Conservation (phyloP, 73 alveolate species). For the Breviolum minutum region DNA sequence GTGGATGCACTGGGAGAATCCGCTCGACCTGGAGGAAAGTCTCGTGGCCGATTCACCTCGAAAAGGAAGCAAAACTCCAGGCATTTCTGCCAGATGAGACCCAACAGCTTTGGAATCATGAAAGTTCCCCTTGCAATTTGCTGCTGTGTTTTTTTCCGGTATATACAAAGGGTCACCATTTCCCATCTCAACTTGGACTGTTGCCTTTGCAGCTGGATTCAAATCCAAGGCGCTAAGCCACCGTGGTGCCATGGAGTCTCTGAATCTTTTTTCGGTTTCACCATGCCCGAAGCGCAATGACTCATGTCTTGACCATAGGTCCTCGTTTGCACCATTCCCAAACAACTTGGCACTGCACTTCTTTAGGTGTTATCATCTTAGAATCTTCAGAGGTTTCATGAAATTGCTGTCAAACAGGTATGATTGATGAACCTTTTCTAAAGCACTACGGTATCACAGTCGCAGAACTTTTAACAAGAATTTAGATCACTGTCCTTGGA, state of each 20-base stretch:
- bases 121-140: not conserved
- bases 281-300: constrained; percentile 59
- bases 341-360: not conserved
- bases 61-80: too few relatives aligned
- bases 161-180: too few relatives aligned
- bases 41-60: constrained; percentile 1
- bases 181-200: too few relatives aligned
- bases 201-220: not conserved
- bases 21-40: not conserved
- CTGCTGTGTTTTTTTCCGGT: too few relatives aligned
- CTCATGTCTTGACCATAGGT: constrained; percentile 26
- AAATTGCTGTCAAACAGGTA: not conserved
- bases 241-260: constrained; percentile 52
- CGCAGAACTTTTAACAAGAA: not conserved
- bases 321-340: not conserved
- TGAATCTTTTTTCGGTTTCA: not conserved
- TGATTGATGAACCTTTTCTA: not conserved
- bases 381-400: not conserved
- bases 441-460: too few relatives aligned
- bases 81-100: not conserved
- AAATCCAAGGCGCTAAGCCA: constrained; percentile 32
- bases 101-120: too few relatives aligned
- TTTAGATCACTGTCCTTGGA: constrained; percentile 6
- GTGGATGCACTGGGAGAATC: constrained; percentile 54
- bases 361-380: not conserved